Evolutionary conservation across 1,284 basidiomycete species (phyloP).

Genomic region (Ustilago trichophora): DNA sequence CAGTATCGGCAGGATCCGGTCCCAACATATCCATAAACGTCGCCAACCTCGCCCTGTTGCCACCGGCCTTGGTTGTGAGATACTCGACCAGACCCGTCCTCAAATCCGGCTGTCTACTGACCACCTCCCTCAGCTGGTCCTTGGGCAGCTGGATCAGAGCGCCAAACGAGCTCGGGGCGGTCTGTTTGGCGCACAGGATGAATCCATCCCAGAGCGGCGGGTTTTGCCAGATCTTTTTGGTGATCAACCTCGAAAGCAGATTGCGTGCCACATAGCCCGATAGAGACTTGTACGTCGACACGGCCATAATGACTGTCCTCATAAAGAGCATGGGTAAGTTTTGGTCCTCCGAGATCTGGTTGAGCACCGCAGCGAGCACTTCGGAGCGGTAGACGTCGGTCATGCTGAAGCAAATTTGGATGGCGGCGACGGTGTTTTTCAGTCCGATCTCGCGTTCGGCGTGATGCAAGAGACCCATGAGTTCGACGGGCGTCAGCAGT

Average conservation of each 20-base stretch:
- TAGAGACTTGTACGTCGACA: constrained; percentile 92
- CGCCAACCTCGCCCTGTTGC: constrained; percentile 40
- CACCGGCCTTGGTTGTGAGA: constrained; percentile 65
- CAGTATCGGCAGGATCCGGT: too few relatives aligned
- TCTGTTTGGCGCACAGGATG: constrained; percentile 88
- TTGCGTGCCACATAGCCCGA: constrained; percentile 93
- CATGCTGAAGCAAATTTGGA: constrained; percentile 97
- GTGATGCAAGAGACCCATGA: constrained; percentile 91
- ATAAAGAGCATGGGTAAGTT: constrained; percentile 87
- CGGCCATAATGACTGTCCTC: constrained; percentile 95
- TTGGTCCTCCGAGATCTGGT: constrained; percentile 91
- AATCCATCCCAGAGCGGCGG: constrained; percentile 98
- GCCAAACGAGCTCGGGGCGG: constrained; percentile 89
- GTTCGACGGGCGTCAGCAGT: constrained; percentile 88
- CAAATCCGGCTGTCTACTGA: constrained; percentile 78
- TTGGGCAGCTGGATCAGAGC: constrained; percentile 90
- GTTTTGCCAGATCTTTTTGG: constrained; percentile 96
- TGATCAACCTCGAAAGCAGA: constrained; percentile 89
- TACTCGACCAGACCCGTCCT: constrained; percentile 67
- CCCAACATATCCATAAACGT: constrained; percentile 53
- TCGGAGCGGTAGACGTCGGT: constrained; percentile 96
- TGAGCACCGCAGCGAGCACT: constrained; percentile 93
- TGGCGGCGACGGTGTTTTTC: constrained; percentile 85
- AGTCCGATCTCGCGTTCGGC: constrained; percentile 89
- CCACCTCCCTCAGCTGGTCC: constrained; percentile 88